Base-by-base conservation (phyloP, 2,329 filamentous ascomycete species). In the Myriosclerotinia curreyana region DNA sequence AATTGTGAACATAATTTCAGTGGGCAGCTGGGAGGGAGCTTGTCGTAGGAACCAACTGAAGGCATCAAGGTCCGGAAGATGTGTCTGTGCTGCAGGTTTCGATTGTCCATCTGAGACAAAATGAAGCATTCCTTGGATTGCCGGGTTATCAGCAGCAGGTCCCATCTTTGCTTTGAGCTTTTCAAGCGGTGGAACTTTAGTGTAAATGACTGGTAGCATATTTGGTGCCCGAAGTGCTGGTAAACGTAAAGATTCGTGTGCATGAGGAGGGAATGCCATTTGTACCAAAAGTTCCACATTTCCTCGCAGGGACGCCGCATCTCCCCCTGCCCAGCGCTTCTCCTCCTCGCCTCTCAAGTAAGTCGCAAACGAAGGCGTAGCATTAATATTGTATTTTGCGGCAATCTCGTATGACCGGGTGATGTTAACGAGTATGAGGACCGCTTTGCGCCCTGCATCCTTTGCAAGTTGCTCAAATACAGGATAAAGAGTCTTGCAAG, bases 291-390 rank as follows among this genome's bases (percentile, higher is more conserved):
- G 80, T 42, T 86, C 84, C 15, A 96, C 81, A 65, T 92, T 95
- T 20, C 83, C 83, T 60, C 85, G 83, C 17, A 98, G 80, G 20
- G 85, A 81, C 15, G 81, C 80, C 3, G 85, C 82, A 71, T 93
- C 88, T 0, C 90, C 91, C 1, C 92, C 92, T 58, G 82, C 83
- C 93, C 93, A 98, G 69, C 89, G 83, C 67, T 92, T 88, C 56
- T 91, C 84, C 73, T 94, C 85, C 66, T 87, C 77, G 1, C 92
- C 92, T 60, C 83, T 87, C 11, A 94, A 77, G 73, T 93, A 96
- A 0, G 92, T 94, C 72, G 95, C 85, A 72, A 98, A 96, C 0
- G 93, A 96, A 0, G 94, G 94, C 0, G 93, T 96, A 5, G 88
- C 88, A 2, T 84, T 82, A 60, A 97, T 83, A 1, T 81, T 78